Conservation (phyloP, 306 rosid genomes). For the Rosa chinensis region DNA sequence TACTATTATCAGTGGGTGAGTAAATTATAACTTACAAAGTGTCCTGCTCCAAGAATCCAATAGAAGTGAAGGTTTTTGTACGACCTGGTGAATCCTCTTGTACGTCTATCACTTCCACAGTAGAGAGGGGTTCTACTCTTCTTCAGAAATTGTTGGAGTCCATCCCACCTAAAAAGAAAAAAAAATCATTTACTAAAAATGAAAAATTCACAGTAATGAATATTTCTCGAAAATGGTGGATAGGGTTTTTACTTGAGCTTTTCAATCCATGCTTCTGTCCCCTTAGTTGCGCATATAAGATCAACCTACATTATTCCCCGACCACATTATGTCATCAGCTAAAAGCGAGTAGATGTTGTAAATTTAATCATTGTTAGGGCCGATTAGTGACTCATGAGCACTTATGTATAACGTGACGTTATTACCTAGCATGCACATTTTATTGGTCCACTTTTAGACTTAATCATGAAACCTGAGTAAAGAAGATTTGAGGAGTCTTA, state of each 20-base stretch:
- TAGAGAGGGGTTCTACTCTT: slow-evolving; percentile 55
- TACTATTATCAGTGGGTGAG: background rate
- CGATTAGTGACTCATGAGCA: background rate
- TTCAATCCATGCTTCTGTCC: slow-evolving; percentile 80
- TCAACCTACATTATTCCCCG: slow-evolving; percentile 51
- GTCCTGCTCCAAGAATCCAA: slow-evolving; percentile 99
- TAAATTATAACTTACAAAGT: slow-evolving; percentile 69
- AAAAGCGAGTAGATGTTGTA: background rate
- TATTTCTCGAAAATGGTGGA: background rate
- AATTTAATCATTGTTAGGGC: background rate
- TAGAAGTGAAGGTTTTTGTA: slow-evolving; percentile 71
- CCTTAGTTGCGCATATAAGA: slow-evolving; percentile 89
- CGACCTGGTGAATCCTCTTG: slow-evolving; percentile 67
- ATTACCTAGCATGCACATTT: background rate
- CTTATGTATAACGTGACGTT: too few relatives aligned
- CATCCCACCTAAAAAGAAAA: slow-evolving; percentile 63
- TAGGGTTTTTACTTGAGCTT: slow-evolving; percentile 60
- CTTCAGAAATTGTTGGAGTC: slow-evolving; percentile 51
- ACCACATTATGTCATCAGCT: slow-evolving; percentile 12
- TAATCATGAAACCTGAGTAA: background rate
- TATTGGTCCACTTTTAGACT: background rate
- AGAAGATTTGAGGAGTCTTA: slow-evolving; percentile 24
- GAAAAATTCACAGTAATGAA: background rate
- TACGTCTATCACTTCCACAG: slow-evolving; percentile 45
- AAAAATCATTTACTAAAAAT: background rate